These are phyloP conservation scores for Polyplosphaeria fusca DNA, from an alignment of 495 filamentous ascomycete species.

Conservation along the genomic window DNA sequence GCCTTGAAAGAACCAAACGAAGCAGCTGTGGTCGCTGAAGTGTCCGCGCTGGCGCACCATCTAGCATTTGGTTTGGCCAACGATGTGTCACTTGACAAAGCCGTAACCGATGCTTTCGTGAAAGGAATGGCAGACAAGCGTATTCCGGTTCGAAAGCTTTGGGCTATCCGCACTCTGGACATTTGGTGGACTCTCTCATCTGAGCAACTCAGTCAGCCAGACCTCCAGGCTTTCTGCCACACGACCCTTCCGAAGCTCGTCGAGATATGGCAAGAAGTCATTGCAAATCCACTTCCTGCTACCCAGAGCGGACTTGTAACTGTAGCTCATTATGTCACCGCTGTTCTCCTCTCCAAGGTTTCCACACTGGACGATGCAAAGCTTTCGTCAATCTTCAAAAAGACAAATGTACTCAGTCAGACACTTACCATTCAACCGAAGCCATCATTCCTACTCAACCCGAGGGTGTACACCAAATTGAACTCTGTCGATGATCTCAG, in stretches of 20 bases:
- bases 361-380: conserved; percentile 45
- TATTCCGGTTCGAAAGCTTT: conserved; percentile 69
- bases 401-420: conserved; percentile 57
- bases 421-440: conserved; percentile 66
- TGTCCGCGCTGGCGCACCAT: conserved; percentile 62
- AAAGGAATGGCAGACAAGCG: conserved; percentile 87
- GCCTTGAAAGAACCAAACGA: conserved; percentile 85
- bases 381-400: conserved; percentile 52
- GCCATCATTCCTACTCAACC: conserved; percentile 79
- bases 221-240: conserved; percentile 49
- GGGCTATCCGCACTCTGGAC: conserved; percentile 73
- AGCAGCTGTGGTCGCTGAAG: conserved; percentile 69
- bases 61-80: conserved; percentile 57
- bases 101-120: conserved; percentile 63
- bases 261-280: conserved; percentile 72
- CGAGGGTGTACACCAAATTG: conserved; percentile 77
- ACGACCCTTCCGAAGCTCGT: conserved; percentile 62
- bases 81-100: conserved; percentile 56
- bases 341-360: conserved; percentile 53
- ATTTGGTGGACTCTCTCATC: conserved; percentile 58
- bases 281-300: conserved; percentile 69
- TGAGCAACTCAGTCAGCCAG: conserved; percentile 46
- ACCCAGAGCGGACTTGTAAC: conserved; percentile 73
- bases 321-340: conserved; percentile 68
- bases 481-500: conserved; percentile 64